A percentile compares a stretch with the other conserved stretches of the same genome.
Evolutionary conservation across 2,329 filamentous ascomycete genomes (phyloP).

Genomic region (Colletotrichum sp.): DNA sequence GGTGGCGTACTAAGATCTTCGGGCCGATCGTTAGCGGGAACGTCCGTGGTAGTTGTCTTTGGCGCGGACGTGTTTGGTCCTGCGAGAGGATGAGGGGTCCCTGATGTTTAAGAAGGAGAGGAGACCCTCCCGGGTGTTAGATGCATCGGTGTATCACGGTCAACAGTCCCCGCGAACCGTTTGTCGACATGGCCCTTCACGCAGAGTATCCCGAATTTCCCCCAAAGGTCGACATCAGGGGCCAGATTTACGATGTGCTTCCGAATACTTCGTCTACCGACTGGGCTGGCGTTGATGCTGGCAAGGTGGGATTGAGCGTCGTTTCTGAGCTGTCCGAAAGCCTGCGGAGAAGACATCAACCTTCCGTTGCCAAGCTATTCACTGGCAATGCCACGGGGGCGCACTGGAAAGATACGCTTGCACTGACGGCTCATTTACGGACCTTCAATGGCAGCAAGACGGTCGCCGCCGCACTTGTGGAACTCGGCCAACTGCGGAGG

Average conservation of each 20-base stretch:
- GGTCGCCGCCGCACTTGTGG: not conserved
- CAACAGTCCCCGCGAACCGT: not conserved
- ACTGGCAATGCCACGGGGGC: not conserved
- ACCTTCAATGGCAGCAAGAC: not conserved
- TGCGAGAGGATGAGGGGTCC: not conserved
- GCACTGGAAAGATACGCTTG: conserved; percentile 17
- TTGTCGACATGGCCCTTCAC: not conserved
- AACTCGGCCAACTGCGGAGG: not conserved
- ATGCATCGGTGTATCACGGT: not conserved
- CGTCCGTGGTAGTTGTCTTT: not conserved
- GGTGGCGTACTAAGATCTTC: not conserved
- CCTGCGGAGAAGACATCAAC: not conserved
- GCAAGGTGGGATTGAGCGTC: not conserved
- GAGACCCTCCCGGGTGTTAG: not conserved
- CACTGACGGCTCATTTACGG: conserved; percentile 19
- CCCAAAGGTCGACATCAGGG: conserved; percentile 5
- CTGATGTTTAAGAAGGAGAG: not conserved
- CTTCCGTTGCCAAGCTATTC: not conserved
- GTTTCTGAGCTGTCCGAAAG: not conserved
- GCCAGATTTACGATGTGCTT: conserved; percentile 13
- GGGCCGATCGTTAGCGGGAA: not conserved
- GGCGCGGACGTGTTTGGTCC: not conserved
- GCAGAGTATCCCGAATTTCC: not conserved
- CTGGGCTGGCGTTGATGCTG: not conserved
- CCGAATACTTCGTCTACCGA: not conserved